Evolutionary conservation across 2,329 filamentous ascomycete genomes (phyloP).

Genomic region (Pseudocercospora musae): DNA sequence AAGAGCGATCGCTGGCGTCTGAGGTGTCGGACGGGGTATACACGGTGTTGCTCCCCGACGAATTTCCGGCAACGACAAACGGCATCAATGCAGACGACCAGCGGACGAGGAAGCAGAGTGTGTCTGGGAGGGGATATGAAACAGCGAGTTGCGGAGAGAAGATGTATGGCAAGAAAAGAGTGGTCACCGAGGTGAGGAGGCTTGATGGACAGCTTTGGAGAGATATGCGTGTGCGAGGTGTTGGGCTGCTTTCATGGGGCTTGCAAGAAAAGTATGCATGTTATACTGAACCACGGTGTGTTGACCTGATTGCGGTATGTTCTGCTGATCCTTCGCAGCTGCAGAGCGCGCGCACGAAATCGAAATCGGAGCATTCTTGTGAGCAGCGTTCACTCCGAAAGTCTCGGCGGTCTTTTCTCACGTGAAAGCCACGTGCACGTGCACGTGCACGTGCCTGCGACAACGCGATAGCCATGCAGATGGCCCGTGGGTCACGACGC

Average conservation of each 20-base stretch:
- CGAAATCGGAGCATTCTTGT: conserved; percentile 1
- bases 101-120: not conserved
- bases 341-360: not conserved
- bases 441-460: not conserved
- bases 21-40: conserved; percentile 6
- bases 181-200: not conserved
- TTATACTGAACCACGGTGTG: conserved; percentile 1
- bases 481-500: not conserved
- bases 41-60: not conserved
- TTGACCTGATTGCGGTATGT: not conserved
- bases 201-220: not conserved
- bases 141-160: not conserved
- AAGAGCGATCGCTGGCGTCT: conserved; percentile 1
- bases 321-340: not conserved
- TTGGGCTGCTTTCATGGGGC: not conserved
- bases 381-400: not conserved
- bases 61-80: not conserved
- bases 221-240: not conserved
- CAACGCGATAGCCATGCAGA: not conserved
- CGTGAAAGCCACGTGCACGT: not conserved
- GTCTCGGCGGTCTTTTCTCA: not conserved
- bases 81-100: conserved; percentile 1
- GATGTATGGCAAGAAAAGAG: not conserved
- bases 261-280: not conserved
- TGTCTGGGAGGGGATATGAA: not conserved